Conservation (phyloP, 2,329 filamentous ascomycete species). For the Paraconiothyrium brasiliense region DNA sequence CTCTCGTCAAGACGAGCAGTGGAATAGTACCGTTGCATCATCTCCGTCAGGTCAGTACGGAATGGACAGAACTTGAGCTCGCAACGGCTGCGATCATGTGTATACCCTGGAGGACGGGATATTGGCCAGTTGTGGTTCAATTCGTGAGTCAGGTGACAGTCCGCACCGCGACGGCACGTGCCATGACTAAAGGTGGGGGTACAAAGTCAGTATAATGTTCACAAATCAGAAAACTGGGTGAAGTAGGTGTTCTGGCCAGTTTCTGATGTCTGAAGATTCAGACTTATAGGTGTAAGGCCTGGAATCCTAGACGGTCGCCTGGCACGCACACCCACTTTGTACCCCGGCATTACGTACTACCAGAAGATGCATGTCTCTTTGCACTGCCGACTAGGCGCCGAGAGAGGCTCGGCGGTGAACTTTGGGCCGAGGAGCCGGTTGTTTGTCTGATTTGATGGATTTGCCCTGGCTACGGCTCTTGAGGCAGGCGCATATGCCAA, state of each 20-base stretch:
- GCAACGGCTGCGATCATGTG: slow-evolving; percentile 27
- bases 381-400: not conserved
- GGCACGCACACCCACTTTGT: too few relatives aligned
- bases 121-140: slow-evolving; percentile 35
- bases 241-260: too few relatives aligned
- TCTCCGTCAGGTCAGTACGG: slow-evolving; percentile 22
- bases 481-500: not conserved
- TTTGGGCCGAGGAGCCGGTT: not conserved
- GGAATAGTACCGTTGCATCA: slow-evolving; percentile 6
- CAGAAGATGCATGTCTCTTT: slow-evolving; percentile 39
- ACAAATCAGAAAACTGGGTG: too few relatives aligned
- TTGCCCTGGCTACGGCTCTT: not conserved
- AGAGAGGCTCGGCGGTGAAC: not conserved
- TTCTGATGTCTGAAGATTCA: too few relatives aligned
- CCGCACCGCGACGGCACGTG: slow-evolving; percentile 22
- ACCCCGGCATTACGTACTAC: slow-evolving; percentile 18
- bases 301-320: too few relatives aligned
- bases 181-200: slow-evolving; percentile 19
- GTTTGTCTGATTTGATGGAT: not conserved
- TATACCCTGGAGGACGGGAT: slow-evolving; percentile 25
- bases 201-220: too few relatives aligned
- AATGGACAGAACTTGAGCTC: slow-evolving; percentile 31
- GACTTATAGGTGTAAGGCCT: too few relatives aligned
- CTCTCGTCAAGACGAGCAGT: not conserved
- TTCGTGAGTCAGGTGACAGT: slow-evolving; percentile 27